phyloP scores from a whole-genome alignment of 768 basidiomycete genomes.

The Butyriboletus loyo region DNA sequence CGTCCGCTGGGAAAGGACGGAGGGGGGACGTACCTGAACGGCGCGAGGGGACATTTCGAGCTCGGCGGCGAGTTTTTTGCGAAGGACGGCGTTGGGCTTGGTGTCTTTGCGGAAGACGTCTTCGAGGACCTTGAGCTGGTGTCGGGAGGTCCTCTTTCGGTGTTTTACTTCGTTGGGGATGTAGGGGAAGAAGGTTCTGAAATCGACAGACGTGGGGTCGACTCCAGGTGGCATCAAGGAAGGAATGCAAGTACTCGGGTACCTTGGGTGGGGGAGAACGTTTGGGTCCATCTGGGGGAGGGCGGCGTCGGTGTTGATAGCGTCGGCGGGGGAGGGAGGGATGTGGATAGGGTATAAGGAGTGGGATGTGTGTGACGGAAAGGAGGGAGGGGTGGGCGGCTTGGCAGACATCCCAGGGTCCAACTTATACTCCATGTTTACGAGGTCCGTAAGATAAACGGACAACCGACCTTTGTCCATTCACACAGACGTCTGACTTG shows the following conservation, averaged over 20 bases:
- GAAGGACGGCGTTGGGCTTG: slow-evolving; percentile 80
- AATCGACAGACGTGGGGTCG: slow-evolving; percentile 69
- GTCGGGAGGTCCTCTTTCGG: slow-evolving; percentile 81
- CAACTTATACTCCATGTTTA: slow-evolving; percentile 21
- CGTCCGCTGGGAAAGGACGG: slow-evolving; percentile 2
- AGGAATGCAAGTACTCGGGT: slow-evolving; percentile 41
- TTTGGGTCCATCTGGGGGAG: slow-evolving; percentile 27
- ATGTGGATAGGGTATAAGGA: slow-evolving; percentile 23
- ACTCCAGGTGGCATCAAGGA: slow-evolving; percentile 48
- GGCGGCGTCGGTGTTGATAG: slow-evolving; percentile 5
- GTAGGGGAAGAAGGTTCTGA: slow-evolving; percentile 84
- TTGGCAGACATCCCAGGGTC: slow-evolving; percentile 31
- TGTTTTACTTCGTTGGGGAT: slow-evolving; percentile 94
- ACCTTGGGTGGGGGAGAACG: slow-evolving; percentile 24
- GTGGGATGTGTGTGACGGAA: slow-evolving; percentile 27
- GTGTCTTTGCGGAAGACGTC: slow-evolving; percentile 82
- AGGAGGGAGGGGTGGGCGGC: slow-evolving; percentile 40
- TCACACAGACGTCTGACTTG: slow-evolving; percentile 26
- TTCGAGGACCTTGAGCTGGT: slow-evolving; percentile 89
- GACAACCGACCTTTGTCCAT: slow-evolving; percentile 10
- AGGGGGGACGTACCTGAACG: slow-evolving; percentile 73
- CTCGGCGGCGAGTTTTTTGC: slow-evolving; percentile 77
- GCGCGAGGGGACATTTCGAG: slow-evolving; percentile 91
- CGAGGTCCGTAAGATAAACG: slow-evolving; percentile 8
- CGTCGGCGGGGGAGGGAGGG: not conserved